Evolutionary conservation across 2,329 filamentous ascomycete species (phyloP), one percentile per base, ranked within the genome.

Genomic region (Neoarthrinium moseri): DNA sequence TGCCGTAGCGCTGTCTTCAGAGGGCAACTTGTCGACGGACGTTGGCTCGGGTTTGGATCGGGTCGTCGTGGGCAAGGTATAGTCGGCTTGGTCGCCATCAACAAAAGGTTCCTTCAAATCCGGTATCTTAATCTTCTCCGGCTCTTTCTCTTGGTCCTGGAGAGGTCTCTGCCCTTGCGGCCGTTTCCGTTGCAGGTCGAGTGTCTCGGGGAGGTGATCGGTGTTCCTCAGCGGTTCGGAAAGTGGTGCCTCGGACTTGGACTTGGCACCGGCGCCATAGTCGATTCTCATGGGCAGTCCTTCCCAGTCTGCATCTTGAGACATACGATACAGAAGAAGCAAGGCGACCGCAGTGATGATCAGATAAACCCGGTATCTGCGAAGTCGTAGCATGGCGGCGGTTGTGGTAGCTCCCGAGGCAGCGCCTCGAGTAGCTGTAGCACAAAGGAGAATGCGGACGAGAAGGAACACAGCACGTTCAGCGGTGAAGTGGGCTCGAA

Each of bases 271-370:
- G 4, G 48, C 24, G n/a, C 34, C 37, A 21, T 47, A 50, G 46
- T 45, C 47, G 43, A 49, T 48, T 6, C 45, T 34, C 33, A 49
- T 46, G 48, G 54, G 63, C 68, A 70, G 45, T 70, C 61, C 47
- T 65, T 67, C 48, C 74, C 69, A 39, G 68, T 63, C 51, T 21
- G 46, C 38, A 13, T 26, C 13, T 21, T 33, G 37, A 30, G 41
- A 42, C 81, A 79, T 52, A 75, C 74, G 55, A 12, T 81, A 71
- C 43, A 82, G 61, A 3, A 71, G 59, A 32, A 73, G 57, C 30
- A 71, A 52, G 15, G 68, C 59, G 45, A 72, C 59, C 44, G 67
- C 58, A 24, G 71, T 69, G 46, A 75, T 70, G 29, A 71, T 53
- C 43, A 75, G 51, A 45, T 72, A 70, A 26, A 70, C 56, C 46